Conservation (phyloP, 805 yeast species). For the Barnettozyma vustinii region DNA sequence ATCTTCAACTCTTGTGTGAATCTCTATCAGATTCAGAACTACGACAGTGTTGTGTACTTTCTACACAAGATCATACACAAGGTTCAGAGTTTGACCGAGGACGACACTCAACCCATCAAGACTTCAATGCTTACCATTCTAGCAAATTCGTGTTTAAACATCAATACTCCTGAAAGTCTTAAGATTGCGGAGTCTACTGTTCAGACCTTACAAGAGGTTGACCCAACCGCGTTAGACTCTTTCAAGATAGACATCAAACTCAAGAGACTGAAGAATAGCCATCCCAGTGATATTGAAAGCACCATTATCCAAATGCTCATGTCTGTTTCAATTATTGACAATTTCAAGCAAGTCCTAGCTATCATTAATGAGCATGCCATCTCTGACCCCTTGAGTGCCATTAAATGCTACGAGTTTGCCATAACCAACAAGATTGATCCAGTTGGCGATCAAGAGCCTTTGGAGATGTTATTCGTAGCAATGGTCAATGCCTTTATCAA, state of each 20-base stretch:
- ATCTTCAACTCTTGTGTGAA: slow-evolving; percentile 29
- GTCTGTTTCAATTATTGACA: slow-evolving; percentile 21
- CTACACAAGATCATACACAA: slow-evolving; percentile 13
- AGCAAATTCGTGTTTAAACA: slow-evolving; percentile 25
- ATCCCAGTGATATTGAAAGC: slow-evolving; percentile 22
- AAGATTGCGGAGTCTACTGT: slow-evolving; percentile 21
- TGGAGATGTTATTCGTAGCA: slow-evolving; percentile 24
- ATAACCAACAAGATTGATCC: slow-evolving; percentile 29
- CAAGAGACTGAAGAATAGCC: slow-evolving; percentile 11
- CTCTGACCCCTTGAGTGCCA: slow-evolving; percentile 23
- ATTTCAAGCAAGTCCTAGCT: slow-evolving; percentile 23
- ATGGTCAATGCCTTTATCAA: slow-evolving; percentile 26
- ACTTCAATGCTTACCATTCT: slow-evolving; percentile 24
- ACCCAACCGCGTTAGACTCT: slow-evolving; percentile 27
- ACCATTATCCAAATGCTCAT: slow-evolving; percentile 33
- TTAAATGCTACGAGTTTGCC: slow-evolving; percentile 31
- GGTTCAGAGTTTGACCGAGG: slow-evolving; percentile 10
- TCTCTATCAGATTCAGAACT: slow-evolving; percentile 11
- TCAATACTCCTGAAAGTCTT: slow-evolving; percentile 11
- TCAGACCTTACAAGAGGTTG: slow-evolving; percentile 22
- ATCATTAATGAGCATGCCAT: slow-evolving; percentile 27
- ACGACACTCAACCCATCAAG: slow-evolving; percentile 19
- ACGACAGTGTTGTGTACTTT: slow-evolving; percentile 14
- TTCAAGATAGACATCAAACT: slow-evolving; percentile 27
- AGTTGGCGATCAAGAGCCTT: slow-evolving; percentile 17